Percentiles rank a stretch among this genome's conserved stretches.
Conservation (phyloP, 352 stramenopile species). For the Phytophthora pseudosyringae region DNA sequence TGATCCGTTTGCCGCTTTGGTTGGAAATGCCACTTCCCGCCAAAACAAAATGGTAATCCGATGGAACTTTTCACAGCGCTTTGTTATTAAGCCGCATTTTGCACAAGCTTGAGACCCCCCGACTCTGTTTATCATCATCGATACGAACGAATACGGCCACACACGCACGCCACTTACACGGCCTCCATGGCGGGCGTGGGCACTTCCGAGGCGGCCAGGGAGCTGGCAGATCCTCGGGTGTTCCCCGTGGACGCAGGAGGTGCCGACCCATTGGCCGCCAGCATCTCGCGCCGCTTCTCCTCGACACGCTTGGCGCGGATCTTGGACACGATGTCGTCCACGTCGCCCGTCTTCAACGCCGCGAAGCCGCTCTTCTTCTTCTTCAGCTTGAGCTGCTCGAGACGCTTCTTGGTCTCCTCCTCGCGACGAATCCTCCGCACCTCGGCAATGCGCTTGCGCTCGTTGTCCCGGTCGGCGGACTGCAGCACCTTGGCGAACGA, state of each 20-base stretch:
- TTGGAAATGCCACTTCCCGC: conserved; percentile 14
- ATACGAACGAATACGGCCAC: conserved; percentile 26
- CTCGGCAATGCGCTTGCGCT: conserved; percentile 84
- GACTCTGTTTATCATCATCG: conserved; percentile 22
- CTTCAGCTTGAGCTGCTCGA: conserved; percentile 83
- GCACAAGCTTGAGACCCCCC: conserved; percentile 28
- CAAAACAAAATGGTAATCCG: conserved; percentile 16
- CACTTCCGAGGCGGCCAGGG: conserved; percentile 9
- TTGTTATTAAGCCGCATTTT: neutral
- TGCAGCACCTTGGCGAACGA: conserved; percentile 86
- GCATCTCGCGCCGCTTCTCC: conserved; percentile 73
- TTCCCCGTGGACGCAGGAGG: conserved; percentile 33
- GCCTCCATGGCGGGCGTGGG: conserved; percentile 39
- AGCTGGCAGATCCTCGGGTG: conserved; percentile 24
- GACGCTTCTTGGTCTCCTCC: conserved; percentile 80
- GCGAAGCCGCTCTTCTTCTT: conserved; percentile 77
- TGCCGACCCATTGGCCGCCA: conserved; percentile 42
- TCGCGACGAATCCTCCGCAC: conserved; percentile 77
- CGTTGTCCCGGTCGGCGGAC: conserved; percentile 82
- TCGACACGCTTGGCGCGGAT: conserved; percentile 82
- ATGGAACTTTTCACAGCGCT: neutral
- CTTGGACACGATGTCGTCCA: conserved; percentile 86
- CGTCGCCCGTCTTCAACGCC: conserved; percentile 78
- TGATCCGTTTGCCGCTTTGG: neutral
- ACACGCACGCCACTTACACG: conserved; percentile 34